Percentiles rank a stretch among this genome's conserved stretches.
Evolutionary conservation across 257 asterid species (phyloP).

Genomic region (Ocimum tenuiflorum): DNA sequence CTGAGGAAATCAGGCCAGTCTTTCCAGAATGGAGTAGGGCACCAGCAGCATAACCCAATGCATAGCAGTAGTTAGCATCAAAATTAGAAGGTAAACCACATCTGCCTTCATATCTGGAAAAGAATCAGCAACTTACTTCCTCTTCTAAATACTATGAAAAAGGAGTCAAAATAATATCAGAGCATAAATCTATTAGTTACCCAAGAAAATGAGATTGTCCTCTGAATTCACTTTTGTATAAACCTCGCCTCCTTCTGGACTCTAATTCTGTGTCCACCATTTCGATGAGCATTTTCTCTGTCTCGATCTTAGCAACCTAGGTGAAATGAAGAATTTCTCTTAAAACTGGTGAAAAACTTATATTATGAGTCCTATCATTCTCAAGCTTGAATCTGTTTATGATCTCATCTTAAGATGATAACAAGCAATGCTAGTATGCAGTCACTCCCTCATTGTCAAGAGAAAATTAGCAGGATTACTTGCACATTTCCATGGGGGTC

Average conservation of each 20-base stretch:
- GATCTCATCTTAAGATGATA: background rate
- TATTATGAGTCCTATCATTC: no score
- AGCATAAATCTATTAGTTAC: no score
- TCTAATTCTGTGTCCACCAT: constrained; percentile 75
- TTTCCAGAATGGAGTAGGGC: constrained; percentile 28
- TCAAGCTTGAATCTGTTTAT: no score
- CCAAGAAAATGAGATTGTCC: constrained; percentile 78
- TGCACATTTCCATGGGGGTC: constrained; percentile 92
- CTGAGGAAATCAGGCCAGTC: constrained; percentile 50
- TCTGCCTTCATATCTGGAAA: constrained; percentile 56
- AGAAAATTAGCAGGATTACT: constrained; percentile 21
- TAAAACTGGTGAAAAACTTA: background rate
- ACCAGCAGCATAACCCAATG: constrained; percentile 48
- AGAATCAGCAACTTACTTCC: background rate
- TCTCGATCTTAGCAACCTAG: constrained; percentile 43
- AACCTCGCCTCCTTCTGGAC: constrained; percentile 44
- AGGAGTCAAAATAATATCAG: background rate
- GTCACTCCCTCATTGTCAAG: no score
- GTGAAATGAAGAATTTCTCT: background rate
- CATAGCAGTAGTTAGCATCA: constrained; percentile 60
- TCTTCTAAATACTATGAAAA: background rate
- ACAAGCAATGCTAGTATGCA: background rate
- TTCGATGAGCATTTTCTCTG: constrained; percentile 66
- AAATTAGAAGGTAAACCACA: constrained; percentile 79
- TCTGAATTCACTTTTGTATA: constrained; percentile 44